phyloP scores from a whole-genome alignment of 805 yeast species.

The Helenozyma rhizophorensis region DNA sequence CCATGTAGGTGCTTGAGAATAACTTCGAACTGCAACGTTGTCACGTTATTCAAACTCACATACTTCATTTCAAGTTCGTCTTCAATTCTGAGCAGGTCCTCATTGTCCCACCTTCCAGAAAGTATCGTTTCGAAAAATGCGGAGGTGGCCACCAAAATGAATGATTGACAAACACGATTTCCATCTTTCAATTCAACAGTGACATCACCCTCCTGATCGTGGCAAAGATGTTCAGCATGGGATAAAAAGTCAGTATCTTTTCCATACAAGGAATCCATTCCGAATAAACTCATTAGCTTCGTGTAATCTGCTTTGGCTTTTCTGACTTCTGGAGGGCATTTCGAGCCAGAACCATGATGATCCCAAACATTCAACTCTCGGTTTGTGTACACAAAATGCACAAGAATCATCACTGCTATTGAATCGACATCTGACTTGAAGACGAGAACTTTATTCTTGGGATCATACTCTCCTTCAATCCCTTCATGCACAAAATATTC shows the following conservation, averaged over 20 bases:
- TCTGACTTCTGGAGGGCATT: slow-evolving; percentile 24
- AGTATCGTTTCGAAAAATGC: slow-evolving; percentile 60
- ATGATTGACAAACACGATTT: slow-evolving; percentile 43
- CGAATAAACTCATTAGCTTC: slow-evolving; percentile 15
- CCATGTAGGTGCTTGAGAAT: slow-evolving; percentile 60
- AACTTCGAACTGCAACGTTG: slow-evolving; percentile 40
- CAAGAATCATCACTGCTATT: slow-evolving; percentile 35
- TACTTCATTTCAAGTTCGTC: slow-evolving; percentile 12
- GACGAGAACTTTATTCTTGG: slow-evolving; percentile 9
- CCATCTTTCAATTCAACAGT: slow-evolving; percentile 45
- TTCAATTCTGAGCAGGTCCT: background rate
- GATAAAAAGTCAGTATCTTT: slow-evolving; percentile 6
- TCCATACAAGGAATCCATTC: slow-evolving; percentile 11
- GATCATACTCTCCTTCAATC: slow-evolving; percentile 21
- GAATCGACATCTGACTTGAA: slow-evolving; percentile 24
- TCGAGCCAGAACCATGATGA: slow-evolving; percentile 18
- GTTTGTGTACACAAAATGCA: slow-evolving; percentile 50
- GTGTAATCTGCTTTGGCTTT: slow-evolving; percentile 27
- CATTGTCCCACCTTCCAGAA: slow-evolving; percentile 48
- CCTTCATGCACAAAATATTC: slow-evolving; percentile 22
- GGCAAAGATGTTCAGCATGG: too few relatives aligned
- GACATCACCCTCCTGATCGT: slow-evolving; percentile 39
- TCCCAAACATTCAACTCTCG: slow-evolving; percentile 44
- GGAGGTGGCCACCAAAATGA: slow-evolving; percentile 52
- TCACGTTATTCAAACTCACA: slow-evolving; percentile 43